These are phyloP conservation scores for Pythium sp. DNA, from an alignment of 352 stramenopile species.

Conservation along the genomic window DNA sequence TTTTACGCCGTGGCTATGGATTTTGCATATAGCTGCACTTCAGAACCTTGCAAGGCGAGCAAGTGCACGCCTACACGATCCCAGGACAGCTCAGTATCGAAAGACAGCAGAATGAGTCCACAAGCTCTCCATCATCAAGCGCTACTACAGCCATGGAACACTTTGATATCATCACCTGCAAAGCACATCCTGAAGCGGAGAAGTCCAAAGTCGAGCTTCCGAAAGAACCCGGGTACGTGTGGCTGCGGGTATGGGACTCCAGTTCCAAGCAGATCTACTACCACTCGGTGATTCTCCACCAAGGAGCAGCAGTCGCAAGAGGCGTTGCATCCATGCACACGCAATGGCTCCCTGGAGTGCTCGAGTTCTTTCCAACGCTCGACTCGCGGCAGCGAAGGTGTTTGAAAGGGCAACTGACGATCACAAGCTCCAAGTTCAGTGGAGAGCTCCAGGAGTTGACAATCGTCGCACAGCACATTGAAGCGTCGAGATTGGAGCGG, in stretches of 20 bases:
- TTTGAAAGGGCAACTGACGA: conserved; percentile 44
- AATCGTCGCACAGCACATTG: conserved; percentile 44
- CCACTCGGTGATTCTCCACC: conserved; percentile 33
- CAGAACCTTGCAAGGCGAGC: conserved; percentile 2
- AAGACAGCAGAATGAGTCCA: background rate
- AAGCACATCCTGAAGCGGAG: background rate
- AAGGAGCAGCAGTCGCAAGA: conserved; percentile 20
- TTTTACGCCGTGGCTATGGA: background rate
- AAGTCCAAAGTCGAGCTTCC: conserved; percentile 28
- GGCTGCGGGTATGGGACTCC: conserved; percentile 26
- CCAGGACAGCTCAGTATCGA: conserved; percentile 12
- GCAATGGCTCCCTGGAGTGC: conserved; percentile 45
- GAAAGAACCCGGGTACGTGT: conserved; percentile 36
- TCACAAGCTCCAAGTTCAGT: conserved; percentile 27
- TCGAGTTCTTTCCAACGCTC: conserved; percentile 43
- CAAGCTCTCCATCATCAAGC: background rate
- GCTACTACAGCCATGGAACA: conserved; percentile 23
- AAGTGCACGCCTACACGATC: background rate
- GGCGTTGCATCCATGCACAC: conserved; percentile 25
- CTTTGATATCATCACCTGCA: conserved; percentile 32
- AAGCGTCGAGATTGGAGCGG: conserved; percentile 26
- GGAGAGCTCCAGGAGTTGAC: conserved; percentile 30
- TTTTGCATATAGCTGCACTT: conserved; percentile 11
- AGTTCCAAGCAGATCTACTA: conserved; percentile 28
- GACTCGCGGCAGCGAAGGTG: conserved; percentile 36